Evolutionary conservation across 768 basidiomycete genomes (phyloP).

Genomic region (Tephrocybe sp.): DNA sequence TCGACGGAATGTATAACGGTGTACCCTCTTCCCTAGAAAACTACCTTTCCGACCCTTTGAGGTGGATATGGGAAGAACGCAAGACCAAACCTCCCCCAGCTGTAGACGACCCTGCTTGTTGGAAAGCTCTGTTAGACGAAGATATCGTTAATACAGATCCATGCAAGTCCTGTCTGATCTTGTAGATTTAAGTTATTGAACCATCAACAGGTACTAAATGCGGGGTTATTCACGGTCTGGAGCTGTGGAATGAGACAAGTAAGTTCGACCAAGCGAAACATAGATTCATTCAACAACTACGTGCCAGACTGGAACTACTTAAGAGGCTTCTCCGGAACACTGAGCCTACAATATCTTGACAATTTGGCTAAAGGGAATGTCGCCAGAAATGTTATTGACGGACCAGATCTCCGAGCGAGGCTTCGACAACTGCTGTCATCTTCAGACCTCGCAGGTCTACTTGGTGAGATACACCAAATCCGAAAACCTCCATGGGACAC

Average conservation of each 20-base stretch:
- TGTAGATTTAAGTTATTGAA: not conserved
- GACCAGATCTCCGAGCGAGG: not conserved
- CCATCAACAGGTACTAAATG: conserved; percentile 17
- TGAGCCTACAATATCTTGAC: not conserved
- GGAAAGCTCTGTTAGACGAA: conserved; percentile 19
- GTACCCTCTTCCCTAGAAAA: not conserved
- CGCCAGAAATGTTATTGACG: not conserved
- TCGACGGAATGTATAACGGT: not conserved
- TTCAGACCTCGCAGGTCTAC: conserved; percentile 6
- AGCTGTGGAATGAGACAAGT: conserved; percentile 21
- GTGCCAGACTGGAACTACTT: conserved; percentile 19
- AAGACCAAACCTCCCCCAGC: conserved; percentile 19
- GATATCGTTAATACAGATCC: conserved; percentile 12
- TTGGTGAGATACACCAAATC: conserved; percentile 17
- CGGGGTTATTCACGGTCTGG: conserved; percentile 10
- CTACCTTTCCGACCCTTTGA: conserved; percentile 18
- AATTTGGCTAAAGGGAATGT: conserved; percentile 13
- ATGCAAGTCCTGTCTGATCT: conserved; percentile 8
- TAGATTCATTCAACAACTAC: not conserved
- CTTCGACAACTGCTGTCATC: not conserved
- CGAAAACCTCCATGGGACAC: conserved; percentile 12
- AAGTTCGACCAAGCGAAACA: not conserved
- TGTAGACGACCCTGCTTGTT: conserved; percentile 15
- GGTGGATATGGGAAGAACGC: conserved; percentile 18
- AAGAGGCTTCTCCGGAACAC: conserved; percentile 3